These are phyloP conservation scores for Claviceps spartinae DNA, from an alignment of 2,329 filamentous ascomycete species.

Conservation along the genomic window DNA sequence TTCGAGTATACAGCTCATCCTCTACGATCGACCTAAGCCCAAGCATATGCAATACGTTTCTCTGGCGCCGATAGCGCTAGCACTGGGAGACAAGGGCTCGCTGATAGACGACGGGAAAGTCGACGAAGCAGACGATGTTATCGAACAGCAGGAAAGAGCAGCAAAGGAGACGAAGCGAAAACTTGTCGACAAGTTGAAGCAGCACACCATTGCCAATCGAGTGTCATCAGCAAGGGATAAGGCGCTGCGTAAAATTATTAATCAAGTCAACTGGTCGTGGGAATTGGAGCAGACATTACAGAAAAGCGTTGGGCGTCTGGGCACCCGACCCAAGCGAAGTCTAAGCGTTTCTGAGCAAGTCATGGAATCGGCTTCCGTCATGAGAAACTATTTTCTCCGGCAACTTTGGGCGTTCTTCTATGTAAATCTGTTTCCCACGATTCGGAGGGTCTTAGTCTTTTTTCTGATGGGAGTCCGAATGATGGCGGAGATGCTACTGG, in stretches of 20 bases:
- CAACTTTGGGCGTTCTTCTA: constrained; percentile 58
- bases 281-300: constrained; percentile 78
- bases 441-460: constrained; percentile 61
- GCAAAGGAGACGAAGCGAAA: constrained; percentile 46
- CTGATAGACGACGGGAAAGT: constrained; percentile 20
- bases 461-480: constrained; percentile 68
- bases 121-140: constrained; percentile 52
- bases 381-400: constrained; percentile 61
- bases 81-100: constrained; percentile 58
- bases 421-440: constrained; percentile 64
- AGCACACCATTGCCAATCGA: constrained; percentile 73
- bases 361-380: constrained; percentile 79
- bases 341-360: constrained; percentile 90
- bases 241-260: constrained; percentile 66
- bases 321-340: constrained; percentile 65
- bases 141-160: constrained; percentile 49
- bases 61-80: constrained; percentile 73
- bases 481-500: constrained; percentile 64
- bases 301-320: constrained; percentile 77
- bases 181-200: constrained; percentile 72
- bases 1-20: constrained; percentile 70
- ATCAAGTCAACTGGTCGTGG: constrained; percentile 91
- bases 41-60: constrained; percentile 94
- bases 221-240: constrained; percentile 69
- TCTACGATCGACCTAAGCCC: constrained; percentile 78